These are phyloP conservation scores for Lobosporangium transversale DNA, from an alignment of 192 early-diverging fungal genomes.

Conservation along the genomic window DNA sequence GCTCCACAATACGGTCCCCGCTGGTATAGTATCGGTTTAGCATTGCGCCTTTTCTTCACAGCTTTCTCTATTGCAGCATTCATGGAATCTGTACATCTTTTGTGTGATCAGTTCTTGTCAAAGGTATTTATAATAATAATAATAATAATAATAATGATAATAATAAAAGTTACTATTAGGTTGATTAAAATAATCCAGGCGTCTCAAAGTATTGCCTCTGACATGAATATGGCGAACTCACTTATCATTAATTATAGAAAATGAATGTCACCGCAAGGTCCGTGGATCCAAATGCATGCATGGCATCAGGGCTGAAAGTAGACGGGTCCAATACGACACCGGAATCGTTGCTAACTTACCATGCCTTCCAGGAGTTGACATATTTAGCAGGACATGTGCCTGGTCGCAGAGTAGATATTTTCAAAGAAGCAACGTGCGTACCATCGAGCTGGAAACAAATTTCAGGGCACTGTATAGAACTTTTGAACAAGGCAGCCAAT, in stretches of 20 bases:
- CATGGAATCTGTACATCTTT: conserved; percentile 33
- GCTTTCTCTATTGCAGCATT: conserved; percentile 21
- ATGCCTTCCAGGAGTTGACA: conserved; percentile 44
- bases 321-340: conserved; percentile 19
- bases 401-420: conserved; percentile 25
- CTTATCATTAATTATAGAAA: too few species aligned
- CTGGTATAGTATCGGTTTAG: conserved; percentile 36
- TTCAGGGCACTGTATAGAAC: conserved; percentile 18
- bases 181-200: too few species aligned
- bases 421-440: conserved; percentile 13
- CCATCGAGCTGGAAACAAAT: conserved; percentile 44
- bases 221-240: too few species aligned
- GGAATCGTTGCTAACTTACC: conserved; percentile 33
- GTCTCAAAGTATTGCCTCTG: too few species aligned
- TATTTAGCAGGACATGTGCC: conserved; percentile 19
- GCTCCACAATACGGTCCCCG: conserved; percentile 43
- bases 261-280: conserved; percentile 30
- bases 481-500: conserved; percentile 13
- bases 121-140: conserved; percentile 6
- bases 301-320: conserved; percentile 36
- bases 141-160: neutral
- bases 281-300: conserved; percentile 39
- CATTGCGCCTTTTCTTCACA: conserved; percentile 16
- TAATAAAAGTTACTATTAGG: too few species aligned
- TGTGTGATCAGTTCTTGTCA: conserved; percentile 39